Base-by-base conservation (phyloP, 1,139 yeast genomes). In the Pichiaceae sp. region DNA sequence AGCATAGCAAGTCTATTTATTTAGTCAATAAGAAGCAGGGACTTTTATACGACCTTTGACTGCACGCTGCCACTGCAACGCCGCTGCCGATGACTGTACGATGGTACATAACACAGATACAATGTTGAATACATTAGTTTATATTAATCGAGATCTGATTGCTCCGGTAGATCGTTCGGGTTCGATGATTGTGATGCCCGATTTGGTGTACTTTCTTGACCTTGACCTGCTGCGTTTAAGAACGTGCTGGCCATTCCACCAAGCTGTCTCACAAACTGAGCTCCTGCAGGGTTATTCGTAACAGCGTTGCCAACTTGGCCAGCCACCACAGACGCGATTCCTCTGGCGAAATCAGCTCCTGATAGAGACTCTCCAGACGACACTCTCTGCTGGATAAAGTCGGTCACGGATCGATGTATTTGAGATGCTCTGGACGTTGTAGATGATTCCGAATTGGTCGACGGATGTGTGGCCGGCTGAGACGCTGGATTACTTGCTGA, bases 301-400 rank as follows among this genome's bases (percentile, higher is more conserved):
- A 34, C 5, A 11, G 29, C 32, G 14, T 34, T 14, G 11, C 32
- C 31, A 4, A 34, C 24, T 21, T 29, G 32, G 7, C 27, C 20
- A 11, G 36, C 36, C 2, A 34, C 21, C 15, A 29, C 18, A 8
- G 23, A 16, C 5, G 36, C 36, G 16, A 34, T 18, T 9, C 32
- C 28, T 16, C 36, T 14, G 4, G 36, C 36, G 12, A 34, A 27
- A 18, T 33, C 35, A 4, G 31, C 35, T 12, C 35, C 35, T 9
- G 18, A 27, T 17, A 33, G 9, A n/a, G 35, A 31, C 27, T 33
- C 31, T n/a, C 31, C 31, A 28, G 6, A n/a, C 8, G 17, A 8
- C 11, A 11, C 18, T 18, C 35, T 27, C 16, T 21, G 29, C 12
- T 26, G 26, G 12, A 28, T 17, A 28, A 33, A 33, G 4, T 17